Evolutionary conservation across 257 asterid species (phyloP).

Genomic region (Prunella vulgaris): DNA sequence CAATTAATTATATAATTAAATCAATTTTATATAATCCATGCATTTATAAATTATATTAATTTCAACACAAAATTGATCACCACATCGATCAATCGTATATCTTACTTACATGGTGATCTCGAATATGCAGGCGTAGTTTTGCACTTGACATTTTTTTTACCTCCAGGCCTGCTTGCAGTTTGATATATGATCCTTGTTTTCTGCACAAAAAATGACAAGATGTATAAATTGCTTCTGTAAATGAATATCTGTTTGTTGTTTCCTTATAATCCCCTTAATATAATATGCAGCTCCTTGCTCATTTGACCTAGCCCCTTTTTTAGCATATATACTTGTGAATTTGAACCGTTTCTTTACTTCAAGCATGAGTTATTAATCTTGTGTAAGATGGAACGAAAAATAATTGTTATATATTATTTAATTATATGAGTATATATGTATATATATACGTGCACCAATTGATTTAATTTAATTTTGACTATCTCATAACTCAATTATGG

Average conservation of each 20-base stretch:
- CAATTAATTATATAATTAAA: background rate
- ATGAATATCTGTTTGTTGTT: background rate
- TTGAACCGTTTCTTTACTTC: background rate
- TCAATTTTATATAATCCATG: background rate
- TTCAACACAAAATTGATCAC: too few relatives aligned
- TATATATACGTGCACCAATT: background rate
- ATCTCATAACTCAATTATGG: background rate
- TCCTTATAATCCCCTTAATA: background rate
- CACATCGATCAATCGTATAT: too few relatives aligned
- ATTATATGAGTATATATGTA: too few relatives aligned
- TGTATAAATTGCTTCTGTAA: background rate
- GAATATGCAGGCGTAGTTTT: conserved; percentile 44
- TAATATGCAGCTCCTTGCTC: background rate
- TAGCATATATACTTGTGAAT: background rate
- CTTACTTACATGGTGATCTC: conserved; percentile 46
- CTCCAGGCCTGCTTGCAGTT: background rate
- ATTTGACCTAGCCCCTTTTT: background rate
- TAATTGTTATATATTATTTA: background rate
- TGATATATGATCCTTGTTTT: background rate
- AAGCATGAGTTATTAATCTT: background rate
- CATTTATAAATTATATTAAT: background rate
- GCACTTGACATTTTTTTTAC: conserved; percentile 32
- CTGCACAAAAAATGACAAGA: background rate
- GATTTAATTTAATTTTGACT: background rate
- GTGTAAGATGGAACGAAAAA: background rate